Conservation (phyloP, 1,139 yeast species). For the Saccharomyces hybrid region DNA sequence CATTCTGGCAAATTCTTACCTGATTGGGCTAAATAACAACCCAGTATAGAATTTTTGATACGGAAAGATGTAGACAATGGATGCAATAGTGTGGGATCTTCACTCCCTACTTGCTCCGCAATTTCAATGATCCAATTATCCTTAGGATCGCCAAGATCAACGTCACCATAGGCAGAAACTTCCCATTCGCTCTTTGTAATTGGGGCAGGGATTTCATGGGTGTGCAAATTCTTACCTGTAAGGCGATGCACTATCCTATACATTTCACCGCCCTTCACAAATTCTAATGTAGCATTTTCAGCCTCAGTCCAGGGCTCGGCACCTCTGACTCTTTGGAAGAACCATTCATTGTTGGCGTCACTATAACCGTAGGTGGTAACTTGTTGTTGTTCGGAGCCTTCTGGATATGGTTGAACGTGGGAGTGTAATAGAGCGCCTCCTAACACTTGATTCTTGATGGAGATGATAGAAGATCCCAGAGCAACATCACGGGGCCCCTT, state of each 20-base stretch:
- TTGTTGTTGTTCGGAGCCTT: conserved; percentile 94
- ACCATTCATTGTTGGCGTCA: conserved; percentile 90
- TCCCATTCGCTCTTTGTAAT: conserved; percentile 61
- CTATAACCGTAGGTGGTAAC: conserved; percentile 91
- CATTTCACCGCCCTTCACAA: conserved; percentile 60
- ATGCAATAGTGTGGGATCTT: conserved; percentile 64
- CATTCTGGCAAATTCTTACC: conserved; percentile 83
- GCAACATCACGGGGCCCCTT: conserved; percentile 88
- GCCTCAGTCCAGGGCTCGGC: conserved; percentile 41
- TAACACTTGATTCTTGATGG: conserved; percentile 86
- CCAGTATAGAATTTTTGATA: conserved; percentile 56
- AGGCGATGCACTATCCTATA: conserved; percentile 71
- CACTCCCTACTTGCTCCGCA: conserved; percentile 66
- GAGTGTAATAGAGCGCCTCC: conserved; percentile 93
- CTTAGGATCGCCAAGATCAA: conserved; percentile 76
- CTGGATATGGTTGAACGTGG: conserved; percentile 89
- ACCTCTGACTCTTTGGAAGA: conserved; percentile 65
- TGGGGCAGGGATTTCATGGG: conserved; percentile 81
- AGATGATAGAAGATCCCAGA: conserved; percentile 65
- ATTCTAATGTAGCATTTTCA: conserved; percentile 45
- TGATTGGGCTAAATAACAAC: conserved; percentile 82
- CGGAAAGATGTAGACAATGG: conserved; percentile 86
- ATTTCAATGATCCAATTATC: conserved; percentile 94
- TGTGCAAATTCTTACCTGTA: conserved; percentile 87
- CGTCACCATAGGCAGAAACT: conserved; percentile 90